phyloP scores from a whole-genome alignment of 768 basidiomycete genomes.

The Auricularia sp. region DNA sequence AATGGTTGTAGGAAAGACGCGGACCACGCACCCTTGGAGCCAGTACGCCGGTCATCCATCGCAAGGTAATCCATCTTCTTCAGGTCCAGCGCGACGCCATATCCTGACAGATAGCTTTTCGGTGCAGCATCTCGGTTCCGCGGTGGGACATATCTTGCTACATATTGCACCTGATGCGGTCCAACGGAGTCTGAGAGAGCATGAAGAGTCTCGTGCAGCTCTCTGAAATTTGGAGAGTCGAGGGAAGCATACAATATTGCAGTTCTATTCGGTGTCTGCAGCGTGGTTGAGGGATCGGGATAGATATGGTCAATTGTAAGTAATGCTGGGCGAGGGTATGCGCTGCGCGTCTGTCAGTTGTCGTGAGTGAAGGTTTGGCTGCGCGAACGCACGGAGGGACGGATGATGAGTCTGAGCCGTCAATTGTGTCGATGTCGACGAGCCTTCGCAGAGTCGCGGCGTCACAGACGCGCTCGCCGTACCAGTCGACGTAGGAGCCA shows the following conservation, averaged over 20 bases:
- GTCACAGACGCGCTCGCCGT: constrained; percentile 63
- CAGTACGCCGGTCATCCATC: constrained; percentile 67
- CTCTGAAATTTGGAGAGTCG: constrained; percentile 53
- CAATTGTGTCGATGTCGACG: constrained; percentile 40
- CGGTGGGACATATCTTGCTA: constrained; percentile 60
- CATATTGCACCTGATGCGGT: constrained; percentile 51
- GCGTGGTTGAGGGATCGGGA: constrained; percentile 35
- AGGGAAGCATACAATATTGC: constrained; percentile 74
- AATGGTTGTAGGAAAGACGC: background rate
- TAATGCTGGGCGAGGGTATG: constrained; percentile 34
- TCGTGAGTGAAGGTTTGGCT: background rate
- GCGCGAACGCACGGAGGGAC: constrained; percentile 1
- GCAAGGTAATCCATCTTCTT: constrained; percentile 98
- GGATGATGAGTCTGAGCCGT: constrained; percentile 14
- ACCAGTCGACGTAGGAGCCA: constrained; percentile 79
- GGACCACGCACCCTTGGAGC: constrained; percentile 14
- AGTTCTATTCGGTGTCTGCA: constrained; percentile 42
- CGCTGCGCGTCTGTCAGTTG: constrained; percentile 11
- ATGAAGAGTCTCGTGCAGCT: constrained; percentile 57
- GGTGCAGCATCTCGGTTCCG: constrained; percentile 13
- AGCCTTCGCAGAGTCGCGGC: constrained; percentile 46
- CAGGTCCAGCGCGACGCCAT: constrained; percentile 83
- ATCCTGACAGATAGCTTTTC: constrained; percentile 61
- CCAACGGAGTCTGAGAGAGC: constrained; percentile 29
- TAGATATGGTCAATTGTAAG: constrained; percentile 74